phyloP scores from a whole-genome alignment of 2,329 filamentous ascomycete genomes.

The Microcera coccophila region DNA sequence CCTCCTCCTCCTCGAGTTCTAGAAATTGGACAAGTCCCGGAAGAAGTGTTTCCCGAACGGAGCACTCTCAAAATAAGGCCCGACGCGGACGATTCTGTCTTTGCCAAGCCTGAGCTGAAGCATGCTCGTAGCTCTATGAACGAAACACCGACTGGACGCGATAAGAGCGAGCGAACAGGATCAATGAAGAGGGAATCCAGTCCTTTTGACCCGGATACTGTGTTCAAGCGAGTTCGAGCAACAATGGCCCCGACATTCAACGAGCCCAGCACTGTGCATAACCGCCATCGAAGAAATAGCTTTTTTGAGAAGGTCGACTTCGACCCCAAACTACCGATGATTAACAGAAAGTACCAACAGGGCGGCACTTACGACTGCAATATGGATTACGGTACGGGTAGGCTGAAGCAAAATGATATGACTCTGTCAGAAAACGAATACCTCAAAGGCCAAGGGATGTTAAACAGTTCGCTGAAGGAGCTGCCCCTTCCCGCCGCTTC shows the following conservation, averaged over 20 bases:
- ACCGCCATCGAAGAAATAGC: constrained; percentile 38
- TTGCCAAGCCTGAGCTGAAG: constrained; percentile 57
- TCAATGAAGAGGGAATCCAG: constrained; percentile 50
- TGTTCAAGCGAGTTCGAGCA: constrained; percentile 55
- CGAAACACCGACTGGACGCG: constrained; percentile 36
- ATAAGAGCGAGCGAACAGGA: constrained; percentile 29
- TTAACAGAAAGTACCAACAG: constrained; percentile 57
- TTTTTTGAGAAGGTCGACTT: constrained; percentile 55
- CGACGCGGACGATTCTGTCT: constrained; percentile 36
- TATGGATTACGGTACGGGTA: constrained; percentile 30
- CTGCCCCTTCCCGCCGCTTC: constrained; percentile 17
- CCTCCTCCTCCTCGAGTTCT: constrained; percentile 7
- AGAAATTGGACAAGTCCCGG: constrained; percentile 13
- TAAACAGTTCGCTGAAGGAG: constrained; percentile 34
- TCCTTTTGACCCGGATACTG: constrained; percentile 55
- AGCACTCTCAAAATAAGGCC: constrained; percentile 14
- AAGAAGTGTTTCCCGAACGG: constrained; percentile 11
- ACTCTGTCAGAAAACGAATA: constrained; percentile 46
- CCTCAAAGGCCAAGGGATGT: constrained; percentile 45
- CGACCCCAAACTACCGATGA: constrained; percentile 48
- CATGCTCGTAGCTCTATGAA: constrained; percentile 53
- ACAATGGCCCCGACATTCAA: constrained; percentile 33
- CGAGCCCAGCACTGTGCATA: constrained; percentile 19
- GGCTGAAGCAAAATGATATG: constrained; percentile 28
- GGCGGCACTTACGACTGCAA: constrained; percentile 51